Percentiles rank a stretch among this genome's conserved stretches.
These are phyloP conservation scores for Scheffersomyces stipitis DNA, from an alignment of 805 yeast genomes.

Conservation along the genomic window DNA sequence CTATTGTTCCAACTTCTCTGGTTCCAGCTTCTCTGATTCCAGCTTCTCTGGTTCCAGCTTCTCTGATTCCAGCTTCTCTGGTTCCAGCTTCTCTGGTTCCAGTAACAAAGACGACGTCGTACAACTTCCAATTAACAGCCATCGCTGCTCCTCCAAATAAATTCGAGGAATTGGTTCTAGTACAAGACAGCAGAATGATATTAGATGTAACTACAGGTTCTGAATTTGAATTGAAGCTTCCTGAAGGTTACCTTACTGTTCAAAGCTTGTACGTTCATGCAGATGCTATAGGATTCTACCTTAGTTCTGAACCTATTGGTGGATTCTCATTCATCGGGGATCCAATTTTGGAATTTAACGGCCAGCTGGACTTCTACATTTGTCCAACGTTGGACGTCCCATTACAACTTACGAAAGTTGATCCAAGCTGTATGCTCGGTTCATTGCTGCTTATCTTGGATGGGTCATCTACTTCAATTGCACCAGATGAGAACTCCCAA, in stretches of 20 bases:
- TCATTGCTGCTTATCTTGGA: not conserved
- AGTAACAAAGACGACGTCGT: not conserved
- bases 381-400: not conserved
- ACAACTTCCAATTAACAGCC: not conserved
- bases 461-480: not conserved
- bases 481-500: not conserved
- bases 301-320: not conserved
- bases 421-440: not conserved
- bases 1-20: too few species aligned
- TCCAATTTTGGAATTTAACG: not conserved
- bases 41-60: too few species aligned
- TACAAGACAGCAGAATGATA: not conserved
- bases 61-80: too few species aligned
- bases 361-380: not conserved
- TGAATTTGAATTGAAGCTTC: not conserved
- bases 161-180: not conserved
- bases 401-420: not conserved
- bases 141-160: not conserved
- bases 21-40: too few species aligned
- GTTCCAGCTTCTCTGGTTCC: too few species aligned
- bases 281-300: not conserved
- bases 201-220: not conserved
- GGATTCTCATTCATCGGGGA: not conserved
- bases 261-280: not conserved
- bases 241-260: not conserved